These are phyloP conservation scores for Cydonia oblonga DNA, from an alignment of 331 rosid genomes.

Conservation along the genomic window DNA sequence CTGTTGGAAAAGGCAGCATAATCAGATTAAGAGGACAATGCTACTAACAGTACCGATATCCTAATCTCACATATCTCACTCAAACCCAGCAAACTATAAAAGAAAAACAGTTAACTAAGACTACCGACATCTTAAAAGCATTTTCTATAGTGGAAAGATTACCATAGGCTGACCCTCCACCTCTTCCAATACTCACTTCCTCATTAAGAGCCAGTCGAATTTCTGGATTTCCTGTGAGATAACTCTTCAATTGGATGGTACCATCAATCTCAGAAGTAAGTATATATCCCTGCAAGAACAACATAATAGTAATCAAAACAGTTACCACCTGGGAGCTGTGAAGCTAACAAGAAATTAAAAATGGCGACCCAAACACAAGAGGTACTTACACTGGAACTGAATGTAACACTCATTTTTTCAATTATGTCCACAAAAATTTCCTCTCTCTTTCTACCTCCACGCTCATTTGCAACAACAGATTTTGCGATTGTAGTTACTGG, in stretches of 20 bases:
- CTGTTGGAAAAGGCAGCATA: constrained; percentile 30
- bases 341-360: neutral
- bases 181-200: constrained; percentile 72
- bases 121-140: neutral
- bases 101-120: constrained; percentile 1
- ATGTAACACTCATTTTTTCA: constrained; percentile 89
- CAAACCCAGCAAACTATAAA: constrained; percentile 1
- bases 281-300: constrained; percentile 63
- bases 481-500: constrained; percentile 81
- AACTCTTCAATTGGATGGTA: constrained; percentile 96
- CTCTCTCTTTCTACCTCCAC: constrained; percentile 82
- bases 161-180: constrained; percentile 46
- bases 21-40: constrained; percentile 11
- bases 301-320: constrained; percentile 1
- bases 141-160: neutral
- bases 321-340: neutral
- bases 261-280: constrained; percentile 95
- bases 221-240: constrained; percentile 89
- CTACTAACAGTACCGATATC: neutral
- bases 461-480: constrained; percentile 87
- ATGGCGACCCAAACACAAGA: neutral
- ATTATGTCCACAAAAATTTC: constrained; percentile 89
- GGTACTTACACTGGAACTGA: constrained; percentile 82
- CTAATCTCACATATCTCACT: neutral
- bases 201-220: constrained; percentile 87